Base-by-base conservation (phyloP, 2,329 filamentous ascomycete species). In the Neofusicoccum umdonicola region DNA sequence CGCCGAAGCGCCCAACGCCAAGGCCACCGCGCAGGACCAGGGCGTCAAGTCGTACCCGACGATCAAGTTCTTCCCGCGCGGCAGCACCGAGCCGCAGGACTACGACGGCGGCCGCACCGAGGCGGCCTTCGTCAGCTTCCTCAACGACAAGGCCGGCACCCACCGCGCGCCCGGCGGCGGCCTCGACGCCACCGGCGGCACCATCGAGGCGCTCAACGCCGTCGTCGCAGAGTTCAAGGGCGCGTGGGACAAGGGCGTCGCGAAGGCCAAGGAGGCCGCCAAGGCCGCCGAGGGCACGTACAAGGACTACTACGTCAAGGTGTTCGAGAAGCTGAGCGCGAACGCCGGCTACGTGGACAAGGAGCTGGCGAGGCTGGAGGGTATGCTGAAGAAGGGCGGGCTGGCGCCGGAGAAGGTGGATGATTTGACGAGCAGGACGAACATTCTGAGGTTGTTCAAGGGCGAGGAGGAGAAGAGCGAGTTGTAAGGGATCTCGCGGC, bases 11-110 rank as follows among this genome's bases (percentile, higher is more conserved):
- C 88, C 91, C 71, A 92, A 92, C 79, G 87, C 90, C 78, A 97
- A 97, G 81, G 85, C 86, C 50, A 88, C 89, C 57, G 89, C 93
- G 60, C 80, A 87, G 74, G 87, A 89, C 60, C 89, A 95, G 75
- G 92, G 88, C 67, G 87, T 99, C 70, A 85, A 85, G 63, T 92
- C 90, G 41, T 99, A 96, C 85, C 95, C 95, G 57, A 99, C 95
- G 68, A 97, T 99, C 84, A 97, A 97, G 83, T 99, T 90, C 87
- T 99, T 97, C 86, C 87, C 92, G 70, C 90, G 90, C 77, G 93
- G 93, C 71, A 91, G 88, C 74, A 90, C 85, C 68, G 87, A 90
- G 74, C 78, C 88, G 51, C 84, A 89, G 71, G 75, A 83, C 51
- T 99, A 97, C 85, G 81, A 83, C 62, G 89, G 90, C 67, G 91